Evolutionary conservation across 1,284 basidiomycete genomes (phyloP).

Genomic region (Afroboletus lepidellus): DNA sequence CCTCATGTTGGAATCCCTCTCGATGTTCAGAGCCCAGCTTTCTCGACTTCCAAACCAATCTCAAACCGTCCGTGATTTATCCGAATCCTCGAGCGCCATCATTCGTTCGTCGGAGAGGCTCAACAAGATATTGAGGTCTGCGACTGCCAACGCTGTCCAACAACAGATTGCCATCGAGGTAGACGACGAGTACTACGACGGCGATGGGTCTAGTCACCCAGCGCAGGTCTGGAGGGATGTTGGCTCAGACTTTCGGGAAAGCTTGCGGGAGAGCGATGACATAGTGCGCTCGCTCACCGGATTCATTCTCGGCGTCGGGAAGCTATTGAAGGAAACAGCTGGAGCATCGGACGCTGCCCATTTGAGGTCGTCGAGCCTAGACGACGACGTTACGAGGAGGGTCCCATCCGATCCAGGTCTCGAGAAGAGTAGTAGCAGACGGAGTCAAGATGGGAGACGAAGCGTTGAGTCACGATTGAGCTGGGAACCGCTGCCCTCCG

Average conservation of each 20-base stretch:
- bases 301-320: conserved; percentile 69
- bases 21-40: conserved; percentile 66
- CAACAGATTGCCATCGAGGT: conserved; percentile 74
- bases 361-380: conserved; percentile 49
- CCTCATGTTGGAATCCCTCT: conserved; percentile 65
- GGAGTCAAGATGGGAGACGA: conserved; percentile 51
- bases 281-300: conserved; percentile 70
- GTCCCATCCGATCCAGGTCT: conserved; percentile 37
- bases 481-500: conserved; percentile 45
- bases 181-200: conserved; percentile 40
- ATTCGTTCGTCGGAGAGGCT: conserved; percentile 62
- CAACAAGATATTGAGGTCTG: conserved; percentile 55
- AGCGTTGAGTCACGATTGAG: conserved; percentile 57
- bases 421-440: conserved; percentile 41
- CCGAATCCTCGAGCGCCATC: conserved; percentile 59
- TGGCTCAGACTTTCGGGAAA: conserved; percentile 68
- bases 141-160: conserved; percentile 58
- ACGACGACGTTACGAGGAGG: conserved; percentile 40
- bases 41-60: conserved; percentile 47
- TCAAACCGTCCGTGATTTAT: conserved; percentile 49
- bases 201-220: conserved; percentile 35
- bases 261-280: conserved; percentile 69
- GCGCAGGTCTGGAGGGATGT: conserved; percentile 65
- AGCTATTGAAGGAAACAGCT: conserved; percentile 57
- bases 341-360: conserved; percentile 35